A percentile compares a stretch with the other conserved stretches of the same genome.
phyloP scores from a whole-genome alignment of 148 eudicot genomes.

The Rhododendron ovatum region DNA sequence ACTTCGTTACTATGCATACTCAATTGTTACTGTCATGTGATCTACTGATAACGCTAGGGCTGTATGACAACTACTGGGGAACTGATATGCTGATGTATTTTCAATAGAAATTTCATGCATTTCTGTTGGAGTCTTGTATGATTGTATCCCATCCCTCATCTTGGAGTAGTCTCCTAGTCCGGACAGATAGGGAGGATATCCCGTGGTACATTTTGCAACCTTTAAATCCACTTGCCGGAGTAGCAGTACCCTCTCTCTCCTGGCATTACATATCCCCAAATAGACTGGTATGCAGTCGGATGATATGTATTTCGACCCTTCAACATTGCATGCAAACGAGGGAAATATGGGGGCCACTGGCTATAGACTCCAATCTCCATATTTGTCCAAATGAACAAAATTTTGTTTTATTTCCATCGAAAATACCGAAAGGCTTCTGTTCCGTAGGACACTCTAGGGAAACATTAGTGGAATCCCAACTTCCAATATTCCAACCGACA shows the following conservation, averaged over 20 bases:
- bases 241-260: not conserved
- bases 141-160: not conserved
- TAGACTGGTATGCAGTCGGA: not conserved
- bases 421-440: not conserved
- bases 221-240: not conserved
- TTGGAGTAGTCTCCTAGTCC: not conserved
- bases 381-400: not conserved
- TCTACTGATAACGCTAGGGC: slow-evolving; percentile 4
- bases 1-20: slow-evolving; percentile 14
- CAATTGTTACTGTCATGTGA: not conserved
- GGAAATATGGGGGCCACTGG: not conserved
- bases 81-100: not conserved
- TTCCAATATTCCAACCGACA: not conserved
- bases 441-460: not conserved
- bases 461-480: not conserved
- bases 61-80: not conserved
- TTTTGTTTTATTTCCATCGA: not conserved
- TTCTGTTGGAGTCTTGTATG: not conserved
- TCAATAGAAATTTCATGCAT: slow-evolving; percentile 6
- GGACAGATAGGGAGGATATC: not conserved
- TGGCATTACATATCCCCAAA: not conserved
- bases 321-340: not conserved
- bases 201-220: not conserved
- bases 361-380: not conserved
- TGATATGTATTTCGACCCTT: not conserved